Conservation (phyloP, 1,139 yeast genomes). For the Yamadazyma spencermartinsiae region DNA sequence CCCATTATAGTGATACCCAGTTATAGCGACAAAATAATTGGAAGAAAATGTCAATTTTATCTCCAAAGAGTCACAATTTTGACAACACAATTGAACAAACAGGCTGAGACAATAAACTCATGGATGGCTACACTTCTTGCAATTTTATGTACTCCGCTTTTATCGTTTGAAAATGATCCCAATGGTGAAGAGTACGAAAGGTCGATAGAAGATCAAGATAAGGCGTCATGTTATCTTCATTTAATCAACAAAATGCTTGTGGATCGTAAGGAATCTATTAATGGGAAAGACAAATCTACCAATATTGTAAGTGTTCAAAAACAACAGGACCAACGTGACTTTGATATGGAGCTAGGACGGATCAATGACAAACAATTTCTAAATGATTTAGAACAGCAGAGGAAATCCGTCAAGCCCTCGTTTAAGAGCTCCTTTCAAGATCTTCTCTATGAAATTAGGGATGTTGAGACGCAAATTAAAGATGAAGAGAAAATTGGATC, state of each 20-base stretch:
- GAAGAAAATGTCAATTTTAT: conserved; percentile 22
- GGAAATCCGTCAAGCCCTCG: conserved; percentile 31
- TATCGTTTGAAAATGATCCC: conserved; percentile 47
- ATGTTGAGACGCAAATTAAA: conserved; percentile 27
- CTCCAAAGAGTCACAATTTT: conserved; percentile 24
- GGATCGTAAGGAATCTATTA: conserved; percentile 49
- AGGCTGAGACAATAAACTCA: conserved; percentile 54
- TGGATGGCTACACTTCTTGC: conserved; percentile 51
- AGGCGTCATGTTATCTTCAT: conserved; percentile 63
- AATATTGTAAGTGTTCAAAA: conserved; percentile 23
- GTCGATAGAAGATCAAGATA: conserved; percentile 73
- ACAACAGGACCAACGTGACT: conserved; percentile 26
- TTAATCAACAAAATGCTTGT: conserved; percentile 54
- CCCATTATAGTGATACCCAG: conserved; percentile 28
- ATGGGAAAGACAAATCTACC: conserved; percentile 26
- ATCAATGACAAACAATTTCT: conserved; percentile 29
- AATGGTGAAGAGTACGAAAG: conserved; percentile 79
- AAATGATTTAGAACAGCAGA: conserved; percentile 28
- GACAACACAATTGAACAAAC: conserved; percentile 49
- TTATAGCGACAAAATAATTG: conserved; percentile 19
- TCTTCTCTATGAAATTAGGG: conserved; percentile 24
- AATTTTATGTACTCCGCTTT: conserved; percentile 48
- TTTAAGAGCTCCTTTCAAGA: conserved; percentile 34
- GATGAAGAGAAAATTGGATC: conserved; percentile 16
- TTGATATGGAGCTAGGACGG: conserved; percentile 26